These are phyloP conservation scores for Theobroma grandiflorum DNA, from an alignment of 441 rosid genomes.

Conservation along the genomic window DNA sequence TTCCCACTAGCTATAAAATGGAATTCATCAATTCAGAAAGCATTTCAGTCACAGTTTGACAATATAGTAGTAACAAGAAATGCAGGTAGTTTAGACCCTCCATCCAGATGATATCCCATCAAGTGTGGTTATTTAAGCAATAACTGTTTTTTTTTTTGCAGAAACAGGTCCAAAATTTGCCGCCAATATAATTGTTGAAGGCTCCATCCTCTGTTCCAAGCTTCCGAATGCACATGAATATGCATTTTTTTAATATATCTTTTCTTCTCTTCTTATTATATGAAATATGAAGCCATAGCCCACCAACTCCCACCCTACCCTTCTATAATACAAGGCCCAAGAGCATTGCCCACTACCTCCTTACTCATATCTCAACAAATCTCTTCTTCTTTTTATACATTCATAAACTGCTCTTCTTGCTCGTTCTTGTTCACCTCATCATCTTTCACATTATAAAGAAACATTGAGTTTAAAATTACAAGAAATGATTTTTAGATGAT, in stretches of 20 bases:
- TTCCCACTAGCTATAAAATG: too few relatives aligned
- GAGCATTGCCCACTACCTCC: constrained; percentile 1
- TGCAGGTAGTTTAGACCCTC: too few relatives aligned
- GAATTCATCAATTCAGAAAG: too few relatives aligned
- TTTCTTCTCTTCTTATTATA: neutral
- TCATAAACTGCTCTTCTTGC: constrained; percentile 6
- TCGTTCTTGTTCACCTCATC: constrained; percentile 3
- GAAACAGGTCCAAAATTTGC: neutral
- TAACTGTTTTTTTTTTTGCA: neutral
- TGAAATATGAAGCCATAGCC: neutral
- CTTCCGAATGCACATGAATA: neutral
- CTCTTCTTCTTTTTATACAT: neutral
- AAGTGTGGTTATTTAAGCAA: constrained; percentile 13
- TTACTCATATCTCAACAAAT: neutral
- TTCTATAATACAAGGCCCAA: constrained; percentile 18
- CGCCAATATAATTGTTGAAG: neutral
- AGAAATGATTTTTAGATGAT: neutral
- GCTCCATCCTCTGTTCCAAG: constrained; percentile 3
- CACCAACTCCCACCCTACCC: neutral
- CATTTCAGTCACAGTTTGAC: too few relatives aligned
- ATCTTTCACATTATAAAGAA: constrained; percentile 3
- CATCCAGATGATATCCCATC: neutral
- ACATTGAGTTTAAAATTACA: neutral
- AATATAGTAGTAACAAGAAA: too few relatives aligned
- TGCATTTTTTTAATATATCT: neutral